Evolutionary conservation across 305 asterid genomes (phyloP).

Genomic region (Fraxinus nigra): DNA sequence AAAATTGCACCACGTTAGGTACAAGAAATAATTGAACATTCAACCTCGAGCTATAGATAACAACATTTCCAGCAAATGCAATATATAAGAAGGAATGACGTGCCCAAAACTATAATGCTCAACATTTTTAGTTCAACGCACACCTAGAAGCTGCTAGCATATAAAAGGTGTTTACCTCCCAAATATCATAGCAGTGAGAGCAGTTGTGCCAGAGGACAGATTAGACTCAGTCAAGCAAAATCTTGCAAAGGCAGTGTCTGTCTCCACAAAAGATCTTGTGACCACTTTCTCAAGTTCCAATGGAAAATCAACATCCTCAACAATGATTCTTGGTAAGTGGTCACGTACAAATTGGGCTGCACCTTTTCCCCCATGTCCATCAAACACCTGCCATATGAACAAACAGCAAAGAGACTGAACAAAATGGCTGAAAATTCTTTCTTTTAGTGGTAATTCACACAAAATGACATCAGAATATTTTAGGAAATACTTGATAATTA

Average conservation of each 20-base stretch:
- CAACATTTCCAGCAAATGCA: neutral
- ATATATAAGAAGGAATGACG: neutral
- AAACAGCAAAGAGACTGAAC: slow-evolving; percentile 14
- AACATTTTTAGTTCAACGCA: neutral
- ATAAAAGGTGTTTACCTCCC: slow-evolving; percentile 51
- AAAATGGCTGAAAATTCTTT: neutral
- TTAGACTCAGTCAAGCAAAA: slow-evolving; percentile 69
- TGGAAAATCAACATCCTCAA: slow-evolving; percentile 80
- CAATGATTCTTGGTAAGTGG: slow-evolving; percentile 68
- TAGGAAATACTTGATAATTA: neutral
- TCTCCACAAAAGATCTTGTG: slow-evolving; percentile 65
- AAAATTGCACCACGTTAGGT: neutral
- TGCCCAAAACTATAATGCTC: neutral
- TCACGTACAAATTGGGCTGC: slow-evolving; percentile 87
- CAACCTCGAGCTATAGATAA: neutral
- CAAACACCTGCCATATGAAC: slow-evolving; percentile 66
- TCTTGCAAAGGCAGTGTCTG: slow-evolving; percentile 67
- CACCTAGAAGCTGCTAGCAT: neutral
- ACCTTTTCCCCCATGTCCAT: slow-evolving; percentile 88
- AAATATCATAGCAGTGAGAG: slow-evolving; percentile 81
- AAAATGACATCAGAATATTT: neutral
- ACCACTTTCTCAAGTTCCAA: slow-evolving; percentile 81
- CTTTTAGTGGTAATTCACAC: neutral
- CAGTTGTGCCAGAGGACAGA: slow-evolving; percentile 84
- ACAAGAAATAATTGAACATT: neutral